A percentile compares a stretch with the other conserved stretches of the same genome.
phyloP scores from a whole-genome alignment of 805 yeast genomes.

The Kodamaea restingae region DNA sequence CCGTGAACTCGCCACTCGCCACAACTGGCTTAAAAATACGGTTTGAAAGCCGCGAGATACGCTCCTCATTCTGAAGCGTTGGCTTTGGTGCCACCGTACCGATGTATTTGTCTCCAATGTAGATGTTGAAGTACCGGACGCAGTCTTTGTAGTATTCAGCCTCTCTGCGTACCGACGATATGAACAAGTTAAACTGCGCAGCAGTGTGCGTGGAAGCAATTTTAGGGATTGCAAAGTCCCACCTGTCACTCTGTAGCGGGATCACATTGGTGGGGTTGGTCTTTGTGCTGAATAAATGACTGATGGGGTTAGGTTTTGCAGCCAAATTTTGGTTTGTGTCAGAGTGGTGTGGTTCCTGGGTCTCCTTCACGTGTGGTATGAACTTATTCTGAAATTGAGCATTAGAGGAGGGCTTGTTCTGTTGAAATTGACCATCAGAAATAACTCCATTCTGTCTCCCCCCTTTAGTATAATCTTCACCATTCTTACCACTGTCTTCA shows the following conservation, averaged over 20 bases:
- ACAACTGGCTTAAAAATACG: slow-evolving; percentile 23
- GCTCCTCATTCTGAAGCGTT: slow-evolving; percentile 23
- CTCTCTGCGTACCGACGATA: slow-evolving; percentile 27
- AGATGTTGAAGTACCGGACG: slow-evolving; percentile 24
- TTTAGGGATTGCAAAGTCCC: slow-evolving; percentile 18
- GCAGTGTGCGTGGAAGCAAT: not conserved
- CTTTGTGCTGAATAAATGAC: slow-evolving; percentile 2
- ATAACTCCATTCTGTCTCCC: too few relatives aligned
- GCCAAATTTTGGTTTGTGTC: too few relatives aligned
- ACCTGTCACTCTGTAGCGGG: slow-evolving; percentile 18
- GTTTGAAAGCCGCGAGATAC: slow-evolving; percentile 14
- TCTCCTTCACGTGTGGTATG: too few relatives aligned
- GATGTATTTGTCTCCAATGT: slow-evolving; percentile 17
- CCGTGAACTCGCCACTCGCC: slow-evolving; percentile 23
- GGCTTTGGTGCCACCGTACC: slow-evolving; percentile 27
- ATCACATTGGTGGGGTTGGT: slow-evolving; percentile 12
- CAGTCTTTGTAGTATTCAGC: slow-evolving; percentile 18
- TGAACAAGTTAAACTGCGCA: slow-evolving; percentile 17
- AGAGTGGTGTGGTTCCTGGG: too few relatives aligned
- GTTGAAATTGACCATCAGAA: too few relatives aligned
- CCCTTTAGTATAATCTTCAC: too few relatives aligned
- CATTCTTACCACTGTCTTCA: too few relatives aligned
- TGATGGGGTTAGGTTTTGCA: too few relatives aligned
- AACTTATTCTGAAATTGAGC: too few relatives aligned
- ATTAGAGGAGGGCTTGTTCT: too few relatives aligned